phyloP scores from a whole-genome alignment of 225 moss, liverwort and hornwort species.

The Sphagnum contortum region DNA sequence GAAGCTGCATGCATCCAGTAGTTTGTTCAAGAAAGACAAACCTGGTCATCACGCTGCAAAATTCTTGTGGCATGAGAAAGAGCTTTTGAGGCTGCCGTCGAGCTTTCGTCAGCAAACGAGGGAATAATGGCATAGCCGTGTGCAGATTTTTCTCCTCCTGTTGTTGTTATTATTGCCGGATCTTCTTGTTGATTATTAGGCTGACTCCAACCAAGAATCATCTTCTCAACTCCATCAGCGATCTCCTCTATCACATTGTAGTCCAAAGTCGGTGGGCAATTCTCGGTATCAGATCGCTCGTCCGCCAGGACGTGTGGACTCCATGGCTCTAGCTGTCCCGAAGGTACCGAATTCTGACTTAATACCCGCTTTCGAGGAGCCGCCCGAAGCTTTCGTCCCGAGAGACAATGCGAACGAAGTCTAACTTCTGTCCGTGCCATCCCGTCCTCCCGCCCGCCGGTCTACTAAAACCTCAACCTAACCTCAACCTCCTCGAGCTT shows the following conservation, averaged over 20 bases:
- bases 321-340: too few species aligned
- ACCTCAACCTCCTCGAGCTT: too few species aligned
- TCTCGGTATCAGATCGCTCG: constrained; percentile 21
- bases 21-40: neutral
- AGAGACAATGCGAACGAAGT: too few species aligned
- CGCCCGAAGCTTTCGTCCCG: too few species aligned
- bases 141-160: neutral
- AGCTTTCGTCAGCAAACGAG: constrained; percentile 6
- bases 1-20: too few species aligned
- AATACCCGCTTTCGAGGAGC: too few species aligned
- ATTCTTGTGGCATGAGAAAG: too few species aligned
- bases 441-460: too few species aligned
- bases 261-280: constrained; percentile 66
- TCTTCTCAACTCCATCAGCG: constrained; percentile 94
- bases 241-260: constrained; percentile 82
- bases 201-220: constrained; percentile 79
- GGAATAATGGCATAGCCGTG: neutral
- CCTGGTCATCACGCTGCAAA: constrained; percentile 4
- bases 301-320: too few species aligned
- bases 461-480: too few species aligned
- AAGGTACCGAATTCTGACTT: too few species aligned
- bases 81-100: neutral
- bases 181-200: constrained; percentile 32
- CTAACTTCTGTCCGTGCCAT: too few species aligned
- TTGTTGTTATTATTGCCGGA: neutral